A percentile compares a stretch with the other conserved stretches of the same genome.
These are phyloP conservation scores for Colletotrichum incanum DNA, from an alignment of 2,329 filamentous ascomycete species.

Conservation along the genomic window DNA sequence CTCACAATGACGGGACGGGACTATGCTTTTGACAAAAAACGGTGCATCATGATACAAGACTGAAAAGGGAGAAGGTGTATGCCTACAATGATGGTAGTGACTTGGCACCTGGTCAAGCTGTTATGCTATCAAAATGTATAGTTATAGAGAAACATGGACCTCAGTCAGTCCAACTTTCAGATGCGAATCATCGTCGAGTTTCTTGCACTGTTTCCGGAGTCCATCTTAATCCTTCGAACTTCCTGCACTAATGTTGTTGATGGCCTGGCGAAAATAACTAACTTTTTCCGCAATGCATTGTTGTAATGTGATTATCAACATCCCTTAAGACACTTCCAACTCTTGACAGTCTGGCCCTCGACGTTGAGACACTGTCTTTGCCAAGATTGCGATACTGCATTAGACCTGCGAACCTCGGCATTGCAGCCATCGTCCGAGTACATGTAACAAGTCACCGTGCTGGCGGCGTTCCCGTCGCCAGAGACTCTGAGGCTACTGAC, in stretches of 20 bases:
- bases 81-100: too few species aligned
- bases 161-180: too few species aligned
- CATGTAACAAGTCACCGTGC: slow-evolving; percentile 12
- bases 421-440: slow-evolving; percentile 1
- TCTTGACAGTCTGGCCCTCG: slow-evolving; percentile 7
- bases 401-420: slow-evolving; percentile 10
- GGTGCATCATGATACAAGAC: too few species aligned
- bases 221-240: too few species aligned
- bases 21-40: too few species aligned
- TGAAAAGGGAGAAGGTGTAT: too few species aligned
- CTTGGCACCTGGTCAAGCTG: too few species aligned
- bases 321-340: slow-evolving; percentile 13
- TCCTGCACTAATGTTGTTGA: neutral
- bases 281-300: neutral
- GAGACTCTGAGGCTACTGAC: slow-evolving; percentile 1
- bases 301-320: neutral
- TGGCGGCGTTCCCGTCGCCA: neutral
- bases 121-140: too few species aligned
- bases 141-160: too few species aligned
- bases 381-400: slow-evolving; percentile 6
- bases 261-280: neutral
- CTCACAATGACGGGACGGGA: too few species aligned
- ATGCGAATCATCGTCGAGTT: too few species aligned
- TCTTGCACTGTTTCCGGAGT: too few species aligned
- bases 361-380: neutral